phyloP scores from a whole-genome alignment of 371 early-diverging fungal species.

The Syncephalastrum monosporum region DNA sequence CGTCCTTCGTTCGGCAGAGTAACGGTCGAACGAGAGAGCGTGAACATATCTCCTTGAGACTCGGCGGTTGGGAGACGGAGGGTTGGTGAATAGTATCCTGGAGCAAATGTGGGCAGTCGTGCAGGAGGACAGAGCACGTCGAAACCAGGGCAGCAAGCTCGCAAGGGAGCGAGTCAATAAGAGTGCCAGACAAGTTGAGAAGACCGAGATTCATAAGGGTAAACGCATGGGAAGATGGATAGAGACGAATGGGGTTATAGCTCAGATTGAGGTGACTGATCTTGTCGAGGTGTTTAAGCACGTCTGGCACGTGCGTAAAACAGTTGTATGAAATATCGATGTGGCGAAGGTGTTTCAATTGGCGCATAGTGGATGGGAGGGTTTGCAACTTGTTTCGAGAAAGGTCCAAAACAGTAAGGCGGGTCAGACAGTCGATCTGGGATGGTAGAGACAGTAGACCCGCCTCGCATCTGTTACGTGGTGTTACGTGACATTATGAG shows the following conservation, averaged over 20 bases:
- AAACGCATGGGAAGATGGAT: neutral
- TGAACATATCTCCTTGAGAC: slow-evolving; percentile 20
- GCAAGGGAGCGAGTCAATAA: slow-evolving; percentile 31
- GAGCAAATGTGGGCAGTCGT: slow-evolving; percentile 3
- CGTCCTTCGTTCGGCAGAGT: neutral
- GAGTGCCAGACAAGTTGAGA: slow-evolving; percentile 30
- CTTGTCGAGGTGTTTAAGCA: slow-evolving; percentile 14
- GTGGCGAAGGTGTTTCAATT: slow-evolving; percentile 31
- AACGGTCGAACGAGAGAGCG: slow-evolving; percentile 7
- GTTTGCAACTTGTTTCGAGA: slow-evolving; percentile 38
- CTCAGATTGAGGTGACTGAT: slow-evolving; percentile 44
- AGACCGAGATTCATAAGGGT: slow-evolving; percentile 30
- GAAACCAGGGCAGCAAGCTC: slow-evolving; percentile 22
- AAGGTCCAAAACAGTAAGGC: slow-evolving; percentile 40
- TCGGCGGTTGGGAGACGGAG: slow-evolving; percentile 17
- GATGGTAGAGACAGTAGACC: slow-evolving; percentile 30
- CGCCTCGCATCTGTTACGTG: slow-evolving; percentile 22
- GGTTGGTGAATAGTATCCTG: neutral
- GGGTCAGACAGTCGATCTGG: slow-evolving; percentile 27
- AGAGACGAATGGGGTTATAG: slow-evolving; percentile 48
- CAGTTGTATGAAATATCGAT: slow-evolving; percentile 37
- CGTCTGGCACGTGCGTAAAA: slow-evolving; percentile 16
- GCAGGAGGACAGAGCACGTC: slow-evolving; percentile 2
- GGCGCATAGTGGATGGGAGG: slow-evolving; percentile 29
- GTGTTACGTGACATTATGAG: slow-evolving; percentile 2